Conservation (phyloP, 148 eudicot genomes). For the Polygonum aviculare region DNA sequence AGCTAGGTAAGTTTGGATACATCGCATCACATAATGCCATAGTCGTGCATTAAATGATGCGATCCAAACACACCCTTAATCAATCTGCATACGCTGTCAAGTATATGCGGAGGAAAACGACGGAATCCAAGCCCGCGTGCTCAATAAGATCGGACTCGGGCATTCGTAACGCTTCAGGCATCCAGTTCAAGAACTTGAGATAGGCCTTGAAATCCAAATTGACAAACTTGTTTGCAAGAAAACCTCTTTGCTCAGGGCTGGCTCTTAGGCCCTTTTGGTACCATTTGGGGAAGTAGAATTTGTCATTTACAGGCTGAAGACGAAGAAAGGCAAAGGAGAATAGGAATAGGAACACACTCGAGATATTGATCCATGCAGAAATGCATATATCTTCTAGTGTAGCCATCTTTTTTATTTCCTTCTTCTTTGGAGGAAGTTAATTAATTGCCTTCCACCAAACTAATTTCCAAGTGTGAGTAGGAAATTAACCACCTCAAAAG, state of each 20-base stretch:
- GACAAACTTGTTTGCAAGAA: slow-evolving; percentile 54
- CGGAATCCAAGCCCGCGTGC: slow-evolving; percentile 96
- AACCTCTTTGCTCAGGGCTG: slow-evolving; percentile 57
- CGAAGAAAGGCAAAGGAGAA: slow-evolving; percentile 80
- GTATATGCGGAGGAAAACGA: slow-evolving; percentile 83
- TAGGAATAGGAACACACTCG: slow-evolving; percentile 62
- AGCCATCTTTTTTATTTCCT: slow-evolving; percentile 45
- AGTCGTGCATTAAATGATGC: too few species aligned
- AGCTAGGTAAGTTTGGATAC: too few species aligned
- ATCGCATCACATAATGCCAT: too few species aligned
- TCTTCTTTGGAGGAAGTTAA: slow-evolving; percentile 6
- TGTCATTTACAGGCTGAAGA: slow-evolving; percentile 89
- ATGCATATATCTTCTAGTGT: slow-evolving; percentile 56
- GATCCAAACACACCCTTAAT: too few species aligned
- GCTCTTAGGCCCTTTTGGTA: slow-evolving; percentile 75
- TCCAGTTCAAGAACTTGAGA: slow-evolving; percentile 72
- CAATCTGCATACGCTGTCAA: slow-evolving; percentile 56
- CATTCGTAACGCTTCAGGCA: slow-evolving; percentile 94
- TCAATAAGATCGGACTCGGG: slow-evolving; percentile 92
- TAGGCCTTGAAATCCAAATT: slow-evolving; percentile 78
- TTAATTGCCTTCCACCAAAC: slow-evolving; percentile 1
- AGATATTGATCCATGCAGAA: slow-evolving; percentile 75
- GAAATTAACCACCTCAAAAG: background rate
- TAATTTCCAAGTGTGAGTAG: background rate
- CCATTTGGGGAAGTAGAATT: slow-evolving; percentile 97